Evolutionary conservation across 2,329 filamentous ascomycete species (phyloP).

Genomic region (Fusarium gaditjirri): DNA sequence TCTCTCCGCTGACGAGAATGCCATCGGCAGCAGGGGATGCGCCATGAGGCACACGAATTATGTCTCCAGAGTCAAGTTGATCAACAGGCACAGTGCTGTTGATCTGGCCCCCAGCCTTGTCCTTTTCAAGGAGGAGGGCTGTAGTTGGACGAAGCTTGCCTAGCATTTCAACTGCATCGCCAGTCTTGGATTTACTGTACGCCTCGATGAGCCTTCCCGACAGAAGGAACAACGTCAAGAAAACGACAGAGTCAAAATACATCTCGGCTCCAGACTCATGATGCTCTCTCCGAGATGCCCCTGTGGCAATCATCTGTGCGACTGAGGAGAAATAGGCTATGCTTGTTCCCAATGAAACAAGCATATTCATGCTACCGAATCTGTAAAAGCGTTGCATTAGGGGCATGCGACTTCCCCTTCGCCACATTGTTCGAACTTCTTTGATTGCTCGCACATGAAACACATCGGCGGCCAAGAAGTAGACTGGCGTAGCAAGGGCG

Average conservation of each 20-base stretch:
- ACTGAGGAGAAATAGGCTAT: constrained; percentile 89
- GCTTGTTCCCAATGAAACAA: constrained; percentile 88
- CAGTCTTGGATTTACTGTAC: constrained; percentile 91
- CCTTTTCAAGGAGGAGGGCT: constrained; percentile 73
- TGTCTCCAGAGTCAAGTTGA: constrained; percentile 78
- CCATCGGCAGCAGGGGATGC: constrained; percentile 89
- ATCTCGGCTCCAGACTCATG: constrained; percentile 53
- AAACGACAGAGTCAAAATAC: constrained; percentile 95
- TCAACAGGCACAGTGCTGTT: constrained; percentile 67
- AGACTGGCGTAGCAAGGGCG: constrained; percentile 84
- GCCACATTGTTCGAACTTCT: constrained; percentile 82
- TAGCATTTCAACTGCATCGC: constrained; percentile 84
- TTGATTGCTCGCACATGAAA: constrained; percentile 85
- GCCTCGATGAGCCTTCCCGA: constrained; percentile 80
- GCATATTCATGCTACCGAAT: constrained; percentile 97
- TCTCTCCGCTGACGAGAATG: constrained; percentile 68
- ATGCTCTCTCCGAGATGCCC: constrained; percentile 52
- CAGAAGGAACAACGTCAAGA: constrained; percentile 88
- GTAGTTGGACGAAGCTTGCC: constrained; percentile 81
- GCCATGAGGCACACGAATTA: constrained; percentile 80
- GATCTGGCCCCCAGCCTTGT: constrained; percentile 49
- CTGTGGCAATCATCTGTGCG: constrained; percentile 75
- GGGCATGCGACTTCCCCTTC: constrained; percentile 76
- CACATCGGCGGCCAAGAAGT: constrained; percentile 85
- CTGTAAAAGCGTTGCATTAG: constrained; percentile 81